Evolutionary conservation across 2,329 filamentous ascomycete species (phyloP).

Genomic region (Botrytis galanthina): DNA sequence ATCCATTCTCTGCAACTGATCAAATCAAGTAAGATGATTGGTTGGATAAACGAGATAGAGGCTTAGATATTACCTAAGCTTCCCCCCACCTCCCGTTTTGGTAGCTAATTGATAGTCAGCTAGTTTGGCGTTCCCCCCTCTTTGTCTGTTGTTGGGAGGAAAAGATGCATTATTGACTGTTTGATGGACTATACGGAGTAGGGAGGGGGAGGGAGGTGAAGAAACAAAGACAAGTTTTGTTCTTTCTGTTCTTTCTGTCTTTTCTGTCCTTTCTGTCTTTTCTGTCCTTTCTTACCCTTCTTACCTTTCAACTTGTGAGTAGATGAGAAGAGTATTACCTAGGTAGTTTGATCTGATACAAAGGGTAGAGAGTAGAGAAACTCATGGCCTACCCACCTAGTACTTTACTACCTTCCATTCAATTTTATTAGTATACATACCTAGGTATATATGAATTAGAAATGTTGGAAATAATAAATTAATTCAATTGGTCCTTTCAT

Average conservation of each 20-base stretch:
- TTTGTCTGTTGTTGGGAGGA: not conserved
- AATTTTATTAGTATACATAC: no score
- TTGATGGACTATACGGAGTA: no score
- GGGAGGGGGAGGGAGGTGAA: not conserved
- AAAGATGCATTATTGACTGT: not conserved
- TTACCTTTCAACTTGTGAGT: no score
- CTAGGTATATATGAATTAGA: not conserved
- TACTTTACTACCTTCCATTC: no score
- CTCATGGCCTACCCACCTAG: no score
- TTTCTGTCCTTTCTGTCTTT: no score
- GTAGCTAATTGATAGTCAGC: not conserved
- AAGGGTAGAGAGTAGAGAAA: not conserved
- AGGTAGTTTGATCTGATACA: not conserved
- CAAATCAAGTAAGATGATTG: not conserved
- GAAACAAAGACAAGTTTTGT: not conserved
- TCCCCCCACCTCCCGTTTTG: not conserved
- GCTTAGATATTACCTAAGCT: not conserved
- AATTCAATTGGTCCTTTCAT: not conserved
- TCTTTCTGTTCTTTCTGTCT: no score
- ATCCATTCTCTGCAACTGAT: not conserved
- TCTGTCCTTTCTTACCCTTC: no score
- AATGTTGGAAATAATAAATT: not conserved
- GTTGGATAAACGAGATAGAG: not conserved
- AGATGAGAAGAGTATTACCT: not conserved
- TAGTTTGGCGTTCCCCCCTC: not conserved